Evolutionary conservation across 495 filamentous ascomycete species (phyloP), one percentile per base, ranked within the genome.

Genomic region (Daldinia concentrica): DNA sequence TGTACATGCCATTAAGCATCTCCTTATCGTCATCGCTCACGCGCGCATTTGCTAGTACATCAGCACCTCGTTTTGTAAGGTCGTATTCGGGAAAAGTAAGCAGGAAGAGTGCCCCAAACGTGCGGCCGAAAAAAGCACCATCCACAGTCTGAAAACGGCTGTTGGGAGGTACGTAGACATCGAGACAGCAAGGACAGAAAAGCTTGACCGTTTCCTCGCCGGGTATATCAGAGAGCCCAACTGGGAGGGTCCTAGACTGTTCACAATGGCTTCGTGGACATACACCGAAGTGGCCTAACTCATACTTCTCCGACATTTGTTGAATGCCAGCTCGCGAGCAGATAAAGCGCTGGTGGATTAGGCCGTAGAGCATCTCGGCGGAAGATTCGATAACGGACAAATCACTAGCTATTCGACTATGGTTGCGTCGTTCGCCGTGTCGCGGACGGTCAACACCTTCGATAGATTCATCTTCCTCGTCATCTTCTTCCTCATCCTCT

Each of bases 281-380:
- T 58, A 90, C 88, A 34, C 95, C 95, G 70, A 99, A 99, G 81
- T 99, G 95, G 68, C 92, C 90, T 51, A 97, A 84, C 74, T 97
- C 94, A 84, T 98, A 98, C 78, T 99, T 99, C 78, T 99, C 96
- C 30, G 93, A 92, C 95, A 99, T 99, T 78, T 97, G 94, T 77
- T 97, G 95, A 61, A 99, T 98, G 19, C 95, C 95, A 6, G 93
- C 93, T 36, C 95, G 86, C n/a, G 94, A 97, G 64, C 93, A 98
- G 82, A 99, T 98, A 79, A 96, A 99, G 27, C 95, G 92, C 81
- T 98, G 95, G 80, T 99, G 95, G 76, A 99, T 99, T 24, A 99
- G 87, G 6, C 95, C 95, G 81, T 98, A 99, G 12, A 99, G 91
- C 76, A 99, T 89, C 84, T 99, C 96, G 9, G 95, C 95, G 0